Evolutionary conservation across 2,329 filamentous ascomycete species (phyloP).

Genomic region (Colletotrichum camelliae): DNA sequence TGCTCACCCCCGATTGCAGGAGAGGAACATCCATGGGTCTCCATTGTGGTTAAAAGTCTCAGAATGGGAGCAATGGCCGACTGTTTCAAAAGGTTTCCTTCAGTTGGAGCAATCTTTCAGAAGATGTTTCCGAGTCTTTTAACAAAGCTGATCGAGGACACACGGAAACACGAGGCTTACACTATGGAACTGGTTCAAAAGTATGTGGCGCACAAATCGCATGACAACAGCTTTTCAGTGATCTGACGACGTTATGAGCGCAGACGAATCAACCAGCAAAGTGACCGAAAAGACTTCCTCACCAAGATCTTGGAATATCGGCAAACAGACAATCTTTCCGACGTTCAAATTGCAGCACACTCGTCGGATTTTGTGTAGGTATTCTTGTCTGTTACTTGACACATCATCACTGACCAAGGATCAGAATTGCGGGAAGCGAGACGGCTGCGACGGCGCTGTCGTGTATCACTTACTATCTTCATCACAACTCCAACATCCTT

Average conservation of each 20-base stretch:
- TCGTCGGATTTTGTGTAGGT: conserved; percentile 29
- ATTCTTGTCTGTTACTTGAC: neutral
- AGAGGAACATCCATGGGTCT: neutral
- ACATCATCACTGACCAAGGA: too few relatives aligned
- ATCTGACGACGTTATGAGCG: neutral
- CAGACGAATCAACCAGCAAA: neutral
- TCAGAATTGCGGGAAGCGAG: neutral
- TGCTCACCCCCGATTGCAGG: neutral
- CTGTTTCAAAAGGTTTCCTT: neutral
- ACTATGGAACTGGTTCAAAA: neutral
- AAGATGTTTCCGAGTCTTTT: neutral
- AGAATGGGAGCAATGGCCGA: neutral
- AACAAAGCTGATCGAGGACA: neutral
- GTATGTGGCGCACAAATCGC: conserved; percentile 24
- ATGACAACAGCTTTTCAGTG: neutral
- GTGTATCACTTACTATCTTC: neutral
- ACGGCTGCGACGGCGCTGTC: neutral
- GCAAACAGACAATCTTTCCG: conserved; percentile 15
- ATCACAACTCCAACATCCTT: conserved; percentile 21
- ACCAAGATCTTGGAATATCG: neutral
- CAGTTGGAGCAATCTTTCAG: neutral
- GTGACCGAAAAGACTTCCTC: neutral
- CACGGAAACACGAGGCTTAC: neutral
- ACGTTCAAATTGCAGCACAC: conserved; percentile 34
- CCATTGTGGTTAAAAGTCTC: neutral